Base-by-base conservation (phyloP, 1,284 basidiomycete genomes). In the Heimioporus retisporus region DNA sequence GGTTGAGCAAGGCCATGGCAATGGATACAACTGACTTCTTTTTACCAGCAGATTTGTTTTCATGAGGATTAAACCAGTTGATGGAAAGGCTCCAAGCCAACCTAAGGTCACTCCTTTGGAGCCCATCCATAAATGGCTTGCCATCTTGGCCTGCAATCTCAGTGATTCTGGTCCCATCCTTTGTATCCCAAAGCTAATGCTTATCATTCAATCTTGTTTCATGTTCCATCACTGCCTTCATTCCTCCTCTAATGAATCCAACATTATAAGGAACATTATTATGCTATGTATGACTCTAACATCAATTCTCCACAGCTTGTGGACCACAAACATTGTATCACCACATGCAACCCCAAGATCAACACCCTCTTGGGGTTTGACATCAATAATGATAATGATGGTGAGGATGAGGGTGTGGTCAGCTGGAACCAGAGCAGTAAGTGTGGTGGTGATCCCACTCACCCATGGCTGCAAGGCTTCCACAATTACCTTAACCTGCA, bases 31-130 rank as follows among this genome's bases (percentile, higher is more conserved):
- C 60, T 4, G 79, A 81, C 1, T 64, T 58, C 19, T 71, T 71
- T 59, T 79, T 78, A 7, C 80, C 78, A 21, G 73, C 68, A 40
- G 56, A 59, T 59, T 76, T 79, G 56, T 75, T 80, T 0, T 67
- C 57, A 7, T 71, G 72, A 2, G 81, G 81, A 65, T 83, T 84
- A 72, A 85, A 84, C 60, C 73, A 81, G 61, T 84, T 81, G 11
- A 80, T 56, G 48, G 68, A 74, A 3, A 84, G 68, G 25, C 71
- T 70, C 61, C 56, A 77, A 70, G 50, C 73, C 67, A 44, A 64
- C 67, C 64, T 75, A 65, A 61, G 64, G 31, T 65, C 66, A 51
- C 55, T 58, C 53, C 60, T 50, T 65, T 76, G 46, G 66, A 63
- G 66, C 65, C 25, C 51, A 64, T 31, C 67, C 68, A 60, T 71